phyloP scores from a whole-genome alignment of 371 early-diverging fungal genomes.

The Dichotomocladium elegans region DNA sequence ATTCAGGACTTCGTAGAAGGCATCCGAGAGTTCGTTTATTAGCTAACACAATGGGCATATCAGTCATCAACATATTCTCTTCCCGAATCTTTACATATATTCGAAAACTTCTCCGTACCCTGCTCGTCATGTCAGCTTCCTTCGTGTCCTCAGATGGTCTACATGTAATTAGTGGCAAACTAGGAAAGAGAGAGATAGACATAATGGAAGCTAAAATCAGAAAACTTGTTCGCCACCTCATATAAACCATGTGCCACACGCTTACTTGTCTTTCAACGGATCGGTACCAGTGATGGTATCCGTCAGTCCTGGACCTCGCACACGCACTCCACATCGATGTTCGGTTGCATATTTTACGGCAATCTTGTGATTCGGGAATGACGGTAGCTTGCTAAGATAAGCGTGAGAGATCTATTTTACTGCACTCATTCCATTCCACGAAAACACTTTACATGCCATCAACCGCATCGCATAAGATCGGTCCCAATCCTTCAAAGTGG shows the following conservation, averaged over 20 bases:
- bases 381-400: conserved; percentile 30
- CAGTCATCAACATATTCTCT: not conserved
- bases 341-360: conserved; percentile 17
- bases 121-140: conserved; percentile 41
- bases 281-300: conserved; percentile 53
- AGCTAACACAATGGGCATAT: conserved; percentile 15
- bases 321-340: conserved; percentile 22
- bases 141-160: conserved; percentile 27
- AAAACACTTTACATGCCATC: conserved; percentile 33
- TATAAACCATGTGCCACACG: too few species aligned
- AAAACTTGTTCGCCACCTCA: too few species aligned
- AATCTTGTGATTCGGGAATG: conserved; percentile 30
- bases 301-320: conserved; percentile 43
- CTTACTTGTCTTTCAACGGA: conserved; percentile 49
- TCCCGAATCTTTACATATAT: too few species aligned
- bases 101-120: conserved; percentile 13
- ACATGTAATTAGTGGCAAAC: conserved; percentile 34
- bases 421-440: too few species aligned
- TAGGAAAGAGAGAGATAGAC: conserved; percentile 5
- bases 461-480: conserved; percentile 36
- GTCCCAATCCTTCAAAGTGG: conserved; percentile 47
- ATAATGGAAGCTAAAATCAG: not conserved
- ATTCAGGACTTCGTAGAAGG: conserved; percentile 20
- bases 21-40: conserved; percentile 42
- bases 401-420: not conserved